A percentile compares a stretch with the other conserved stretches of the same genome.
Conservation (phyloP, 257 asterid genomes). For the Forsythia suspensa region DNA sequence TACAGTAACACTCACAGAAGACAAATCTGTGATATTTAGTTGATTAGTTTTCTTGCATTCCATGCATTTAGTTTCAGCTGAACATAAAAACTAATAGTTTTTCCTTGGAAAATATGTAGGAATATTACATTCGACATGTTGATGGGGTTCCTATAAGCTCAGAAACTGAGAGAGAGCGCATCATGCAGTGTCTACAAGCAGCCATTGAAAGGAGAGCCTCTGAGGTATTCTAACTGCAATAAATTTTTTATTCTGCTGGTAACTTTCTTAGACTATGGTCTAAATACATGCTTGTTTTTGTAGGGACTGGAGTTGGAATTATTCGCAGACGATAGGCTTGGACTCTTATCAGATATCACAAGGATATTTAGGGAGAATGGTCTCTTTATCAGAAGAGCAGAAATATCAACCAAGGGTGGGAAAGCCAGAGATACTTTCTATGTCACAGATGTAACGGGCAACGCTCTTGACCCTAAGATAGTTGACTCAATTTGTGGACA, state of each 20-base stretch:
- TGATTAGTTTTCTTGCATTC: too few species aligned
- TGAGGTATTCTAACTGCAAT: conserved; percentile 39
- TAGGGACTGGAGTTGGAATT: conserved; percentile 73
- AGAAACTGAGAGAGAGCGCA: conserved; percentile 18
- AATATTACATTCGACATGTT: too few species aligned
- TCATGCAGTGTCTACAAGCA: conserved; percentile 73
- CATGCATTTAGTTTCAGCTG: too few species aligned
- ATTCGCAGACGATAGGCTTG: conserved; percentile 60
- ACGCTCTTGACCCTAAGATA: conserved; percentile 57
- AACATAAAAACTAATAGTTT: too few species aligned
- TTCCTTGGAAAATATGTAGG: too few species aligned
- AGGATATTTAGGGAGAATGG: conserved; percentile 72
- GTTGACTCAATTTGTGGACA: conserved; percentile 61
- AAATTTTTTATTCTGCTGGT: not conserved
- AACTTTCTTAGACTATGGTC: not conserved
- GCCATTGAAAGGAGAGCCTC: conserved; percentile 71
- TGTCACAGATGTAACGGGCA: conserved; percentile 66
- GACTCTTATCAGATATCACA: conserved; percentile 69
- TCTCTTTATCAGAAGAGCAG: conserved; percentile 69
- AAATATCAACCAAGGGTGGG: conserved; percentile 65
- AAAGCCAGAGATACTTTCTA: conserved; percentile 61
- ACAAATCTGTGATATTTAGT: too few species aligned
- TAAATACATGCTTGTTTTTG: conserved; percentile 21
- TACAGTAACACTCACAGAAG: too few species aligned
- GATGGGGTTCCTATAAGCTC: too few species aligned